Conservation (phyloP, 177 flowering plant genomes). For the Vitis hybrid region DNA sequence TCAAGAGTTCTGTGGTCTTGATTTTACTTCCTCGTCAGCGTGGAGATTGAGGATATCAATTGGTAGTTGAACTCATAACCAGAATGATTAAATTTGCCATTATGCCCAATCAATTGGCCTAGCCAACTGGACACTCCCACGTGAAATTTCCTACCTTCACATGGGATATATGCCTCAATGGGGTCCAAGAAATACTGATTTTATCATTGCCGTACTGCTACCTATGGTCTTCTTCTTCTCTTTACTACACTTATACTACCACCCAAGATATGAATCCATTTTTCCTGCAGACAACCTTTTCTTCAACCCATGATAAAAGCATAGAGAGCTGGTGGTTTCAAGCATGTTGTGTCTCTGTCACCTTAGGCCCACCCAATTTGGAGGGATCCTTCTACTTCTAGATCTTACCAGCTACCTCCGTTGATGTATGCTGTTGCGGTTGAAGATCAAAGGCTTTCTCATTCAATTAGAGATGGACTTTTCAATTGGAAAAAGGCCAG, state of each 20-base stretch:
- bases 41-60: no score
- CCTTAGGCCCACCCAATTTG: background rate
- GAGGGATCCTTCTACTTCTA: background rate
- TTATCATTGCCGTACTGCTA: no score
- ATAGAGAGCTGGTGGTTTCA: no score
- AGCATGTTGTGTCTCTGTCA: background rate
- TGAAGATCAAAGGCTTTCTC: background rate
- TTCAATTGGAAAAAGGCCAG: constrained; percentile 2
- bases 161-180: no score
- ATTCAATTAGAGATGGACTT: constrained; percentile 4
- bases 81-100: background rate
- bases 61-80: no score
- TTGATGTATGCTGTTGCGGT: background rate
- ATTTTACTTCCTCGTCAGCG: no score
- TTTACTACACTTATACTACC: no score
- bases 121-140: background rate
- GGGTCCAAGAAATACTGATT: no score
- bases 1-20: no score
- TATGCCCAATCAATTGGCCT: background rate
- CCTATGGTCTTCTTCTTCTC: no score
- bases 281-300: background rate
- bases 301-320: background rate
- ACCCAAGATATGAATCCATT: no score
- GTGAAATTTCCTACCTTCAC: no score
- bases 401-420: background rate